Evolutionary conservation across 345 rosid species (phyloP).

Genomic region (Lepidium didymum): DNA sequence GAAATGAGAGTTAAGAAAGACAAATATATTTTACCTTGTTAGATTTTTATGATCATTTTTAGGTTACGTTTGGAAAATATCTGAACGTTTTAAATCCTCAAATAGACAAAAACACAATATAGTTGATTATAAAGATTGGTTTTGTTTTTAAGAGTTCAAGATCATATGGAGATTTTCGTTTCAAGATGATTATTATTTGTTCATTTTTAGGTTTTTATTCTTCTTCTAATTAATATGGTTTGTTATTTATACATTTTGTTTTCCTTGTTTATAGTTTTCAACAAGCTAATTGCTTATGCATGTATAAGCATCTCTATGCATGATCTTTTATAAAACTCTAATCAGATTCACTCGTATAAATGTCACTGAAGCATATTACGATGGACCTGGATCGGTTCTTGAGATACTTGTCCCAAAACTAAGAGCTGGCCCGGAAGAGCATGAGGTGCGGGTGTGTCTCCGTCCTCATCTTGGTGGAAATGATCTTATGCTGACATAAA

Average conservation of each 20-base stretch:
- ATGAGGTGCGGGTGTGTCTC: conserved; percentile 91
- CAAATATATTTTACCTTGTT: not conserved
- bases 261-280: no score
- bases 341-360: no score
- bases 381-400: conserved; percentile 81
- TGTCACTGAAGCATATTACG: conserved; percentile 73
- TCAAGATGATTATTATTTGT: not conserved
- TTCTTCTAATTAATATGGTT: no score
- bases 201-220: not conserved
- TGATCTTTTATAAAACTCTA: not conserved
- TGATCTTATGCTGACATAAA: conserved; percentile 75
- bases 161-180: not conserved
- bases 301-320: not conserved
- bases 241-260: no score
- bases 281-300: not conserved
- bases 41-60: not conserved
- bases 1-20: not conserved
- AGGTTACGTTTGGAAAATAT: conserved; percentile 29
- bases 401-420: conserved; percentile 94
- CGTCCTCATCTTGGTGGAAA: conserved; percentile 68
- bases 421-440: conserved; percentile 81
- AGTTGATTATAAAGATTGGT: not conserved
- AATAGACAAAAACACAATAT: not conserved
- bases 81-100: conserved; percentile 6
- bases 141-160: conserved; percentile 7